Evolutionary conservation across 139 green algal species (phyloP).

Genomic region (Picochlorum sp.): DNA sequence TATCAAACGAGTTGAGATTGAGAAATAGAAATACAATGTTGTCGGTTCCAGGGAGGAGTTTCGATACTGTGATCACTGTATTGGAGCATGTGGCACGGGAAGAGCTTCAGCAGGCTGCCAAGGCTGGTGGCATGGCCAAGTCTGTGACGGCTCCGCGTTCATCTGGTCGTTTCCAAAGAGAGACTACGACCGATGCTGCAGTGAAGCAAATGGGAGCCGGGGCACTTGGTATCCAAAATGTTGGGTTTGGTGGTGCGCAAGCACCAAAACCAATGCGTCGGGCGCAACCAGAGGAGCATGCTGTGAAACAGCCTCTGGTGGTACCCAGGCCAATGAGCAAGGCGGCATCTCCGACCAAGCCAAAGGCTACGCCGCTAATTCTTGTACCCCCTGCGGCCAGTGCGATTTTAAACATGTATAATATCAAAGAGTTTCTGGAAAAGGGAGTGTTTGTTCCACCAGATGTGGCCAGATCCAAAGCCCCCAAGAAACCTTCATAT

Average conservation of each 20-base stretch:
- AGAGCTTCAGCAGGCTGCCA: conserved; percentile 4
- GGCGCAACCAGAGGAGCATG: not conserved
- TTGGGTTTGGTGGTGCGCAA: conserved; percentile 19
- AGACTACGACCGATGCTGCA: conserved; percentile 25
- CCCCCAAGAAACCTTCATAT: conserved; percentile 2
- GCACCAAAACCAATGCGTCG: not conserved
- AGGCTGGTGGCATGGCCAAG: not conserved
- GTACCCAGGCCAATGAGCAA: not conserved
- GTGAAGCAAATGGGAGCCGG: conserved; percentile 27
- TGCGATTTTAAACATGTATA: conserved; percentile 59
- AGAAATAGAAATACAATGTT: conserved; percentile 51
- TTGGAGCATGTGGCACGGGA: conserved; percentile 15
- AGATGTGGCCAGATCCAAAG: conserved; percentile 17
- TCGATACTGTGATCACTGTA: conserved; percentile 21
- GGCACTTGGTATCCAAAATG: conserved; percentile 17
- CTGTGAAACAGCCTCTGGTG: conserved; percentile 1
- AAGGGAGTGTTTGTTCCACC: conserved; percentile 30
- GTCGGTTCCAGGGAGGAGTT: conserved; percentile 30
- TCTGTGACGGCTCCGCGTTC: conserved; percentile 3
- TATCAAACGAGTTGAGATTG: conserved; percentile 26
- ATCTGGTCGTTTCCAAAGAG: conserved; percentile 31
- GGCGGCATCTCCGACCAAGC: not conserved
- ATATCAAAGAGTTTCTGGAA: conserved; percentile 43
- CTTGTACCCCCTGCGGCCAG: conserved; percentile 47
- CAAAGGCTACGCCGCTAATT: conserved; percentile 40